Conservation (phyloP, 352 stramenopile genomes). For the Blastocystis sp. region DNA sequence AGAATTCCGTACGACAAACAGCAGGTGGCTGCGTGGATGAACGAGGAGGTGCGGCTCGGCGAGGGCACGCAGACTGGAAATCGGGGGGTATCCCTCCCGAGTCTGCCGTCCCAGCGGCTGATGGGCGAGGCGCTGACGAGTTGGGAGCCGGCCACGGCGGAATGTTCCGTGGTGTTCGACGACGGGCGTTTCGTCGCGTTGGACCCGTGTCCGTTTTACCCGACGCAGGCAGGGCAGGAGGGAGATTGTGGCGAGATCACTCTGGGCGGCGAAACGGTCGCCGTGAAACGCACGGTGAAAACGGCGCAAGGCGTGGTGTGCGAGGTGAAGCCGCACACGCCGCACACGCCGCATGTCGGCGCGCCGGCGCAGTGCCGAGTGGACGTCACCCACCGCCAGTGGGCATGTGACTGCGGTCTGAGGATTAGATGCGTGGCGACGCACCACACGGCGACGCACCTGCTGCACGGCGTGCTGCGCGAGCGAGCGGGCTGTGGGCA, state of each 20-base stretch:
- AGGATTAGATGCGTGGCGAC: constrained; percentile 74
- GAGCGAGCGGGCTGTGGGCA: constrained; percentile 74
- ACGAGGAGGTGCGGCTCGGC: not conserved
- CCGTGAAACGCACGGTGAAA: constrained; percentile 34
- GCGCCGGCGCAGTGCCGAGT: not conserved
- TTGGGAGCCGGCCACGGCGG: not conserved
- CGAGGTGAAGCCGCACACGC: not conserved
- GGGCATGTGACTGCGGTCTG: not conserved
- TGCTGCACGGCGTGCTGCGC: constrained; percentile 79
- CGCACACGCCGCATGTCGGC: not conserved
- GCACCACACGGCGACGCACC: constrained; percentile 80
- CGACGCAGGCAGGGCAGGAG: constrained; percentile 56
- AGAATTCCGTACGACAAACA: not conserved
- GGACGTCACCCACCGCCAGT: constrained; percentile 2
- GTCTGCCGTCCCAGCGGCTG: not conserved
- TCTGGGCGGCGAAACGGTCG: not conserved
- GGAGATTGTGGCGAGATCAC: constrained; percentile 30
- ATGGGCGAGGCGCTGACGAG: not conserved
- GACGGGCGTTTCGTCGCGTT: not conserved
- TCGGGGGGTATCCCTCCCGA: not conserved
- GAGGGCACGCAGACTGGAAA: not conserved
- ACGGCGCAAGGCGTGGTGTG: not conserved
- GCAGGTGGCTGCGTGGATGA: not conserved
- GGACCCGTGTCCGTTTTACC: constrained; percentile 61
- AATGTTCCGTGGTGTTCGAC: not conserved